phyloP scores from a whole-genome alignment of 2,329 filamentous ascomycete species.

The Echinosphaeria canescens region DNA sequence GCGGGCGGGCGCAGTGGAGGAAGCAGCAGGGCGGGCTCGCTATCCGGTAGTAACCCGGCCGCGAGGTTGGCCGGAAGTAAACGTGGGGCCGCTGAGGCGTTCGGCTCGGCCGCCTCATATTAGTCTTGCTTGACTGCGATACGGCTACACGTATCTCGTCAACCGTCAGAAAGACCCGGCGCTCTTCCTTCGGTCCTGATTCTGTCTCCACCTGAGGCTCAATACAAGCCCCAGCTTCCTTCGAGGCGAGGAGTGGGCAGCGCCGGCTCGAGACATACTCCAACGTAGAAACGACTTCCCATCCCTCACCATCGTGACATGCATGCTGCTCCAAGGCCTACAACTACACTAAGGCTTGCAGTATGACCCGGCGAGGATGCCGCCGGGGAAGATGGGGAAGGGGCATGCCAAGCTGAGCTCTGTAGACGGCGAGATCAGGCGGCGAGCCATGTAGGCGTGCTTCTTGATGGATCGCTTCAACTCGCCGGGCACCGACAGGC shows the following conservation, averaged over 20 bases:
- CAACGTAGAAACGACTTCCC: slow-evolving; percentile 80
- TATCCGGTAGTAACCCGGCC: slow-evolving; percentile 3
- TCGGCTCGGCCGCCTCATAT: too few species aligned
- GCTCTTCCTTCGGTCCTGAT: slow-evolving; percentile 15
- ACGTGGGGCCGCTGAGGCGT: slow-evolving; percentile 68
- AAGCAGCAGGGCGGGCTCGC: slow-evolving; percentile 72
- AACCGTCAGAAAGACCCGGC: too few species aligned
- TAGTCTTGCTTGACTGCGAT: too few species aligned
- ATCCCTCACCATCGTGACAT: slow-evolving; percentile 88
- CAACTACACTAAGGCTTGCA: slow-evolving; percentile 86
- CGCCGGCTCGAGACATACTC: slow-evolving; percentile 69
- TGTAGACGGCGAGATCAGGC: slow-evolving; percentile 78
- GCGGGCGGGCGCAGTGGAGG: too few species aligned
- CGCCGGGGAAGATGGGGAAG: slow-evolving; percentile 31
- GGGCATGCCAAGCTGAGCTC: slow-evolving; percentile 76
- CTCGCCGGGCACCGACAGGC: slow-evolving; percentile 81
- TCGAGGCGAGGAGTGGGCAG: slow-evolving; percentile 80
- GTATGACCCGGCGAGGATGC: slow-evolving; percentile 49
- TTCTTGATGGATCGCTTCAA: slow-evolving; percentile 97
- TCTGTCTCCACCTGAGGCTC: slow-evolving; percentile 72
- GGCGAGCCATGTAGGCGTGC: slow-evolving; percentile 95
- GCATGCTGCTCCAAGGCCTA: slow-evolving; percentile 68
- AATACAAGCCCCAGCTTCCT: slow-evolving; percentile 60
- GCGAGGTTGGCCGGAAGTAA: slow-evolving; percentile 48
- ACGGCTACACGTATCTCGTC: too few species aligned